Evolutionary conservation across 2,329 filamentous ascomycete genomes (phyloP).

Genomic region (Curvularia sp.): DNA sequence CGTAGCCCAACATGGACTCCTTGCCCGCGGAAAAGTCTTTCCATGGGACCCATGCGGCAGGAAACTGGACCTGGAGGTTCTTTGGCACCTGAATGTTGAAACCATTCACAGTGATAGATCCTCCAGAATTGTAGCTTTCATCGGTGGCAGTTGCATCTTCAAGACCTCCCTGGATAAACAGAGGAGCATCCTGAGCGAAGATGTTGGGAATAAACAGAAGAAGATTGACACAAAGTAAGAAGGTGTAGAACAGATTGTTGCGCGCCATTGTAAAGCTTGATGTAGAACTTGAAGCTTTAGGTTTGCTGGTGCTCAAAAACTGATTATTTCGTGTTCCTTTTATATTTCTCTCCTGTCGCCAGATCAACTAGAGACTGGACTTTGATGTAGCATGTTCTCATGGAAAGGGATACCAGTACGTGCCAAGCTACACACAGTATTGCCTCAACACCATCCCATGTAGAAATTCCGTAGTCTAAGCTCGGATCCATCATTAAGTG

Average conservation of each 20-base stretch:
- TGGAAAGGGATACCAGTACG: not conserved
- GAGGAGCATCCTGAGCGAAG: not conserved
- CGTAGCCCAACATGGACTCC: not conserved
- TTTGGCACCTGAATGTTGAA: not conserved
- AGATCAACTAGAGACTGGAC: not conserved
- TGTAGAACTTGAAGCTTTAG: not conserved
- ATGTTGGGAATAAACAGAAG: not conserved
- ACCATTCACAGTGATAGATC: not conserved
- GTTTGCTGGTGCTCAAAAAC: not conserved
- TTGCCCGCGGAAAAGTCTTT: not conserved
- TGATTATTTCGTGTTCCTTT: not conserved
- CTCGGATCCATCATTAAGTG: not conserved
- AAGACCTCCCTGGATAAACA: not conserved
- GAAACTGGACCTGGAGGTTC: not conserved
- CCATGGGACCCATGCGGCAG: not conserved
- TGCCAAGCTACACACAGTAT: not conserved
- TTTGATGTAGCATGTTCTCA: not conserved
- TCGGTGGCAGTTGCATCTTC: not conserved
- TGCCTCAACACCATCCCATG: not conserved
- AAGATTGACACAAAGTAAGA: not conserved
- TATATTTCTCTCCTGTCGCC: not conserved
- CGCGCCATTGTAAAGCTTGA: not conserved
- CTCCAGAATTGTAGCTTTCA: not conserved
- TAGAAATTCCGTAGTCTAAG: not conserved
- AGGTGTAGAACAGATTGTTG: not conserved